Percentiles rank a stretch among this genome's conserved stretches.
Conservation (phyloP, 2,329 filamentous ascomycete genomes). For the Pestalotiopsis sp. region DNA sequence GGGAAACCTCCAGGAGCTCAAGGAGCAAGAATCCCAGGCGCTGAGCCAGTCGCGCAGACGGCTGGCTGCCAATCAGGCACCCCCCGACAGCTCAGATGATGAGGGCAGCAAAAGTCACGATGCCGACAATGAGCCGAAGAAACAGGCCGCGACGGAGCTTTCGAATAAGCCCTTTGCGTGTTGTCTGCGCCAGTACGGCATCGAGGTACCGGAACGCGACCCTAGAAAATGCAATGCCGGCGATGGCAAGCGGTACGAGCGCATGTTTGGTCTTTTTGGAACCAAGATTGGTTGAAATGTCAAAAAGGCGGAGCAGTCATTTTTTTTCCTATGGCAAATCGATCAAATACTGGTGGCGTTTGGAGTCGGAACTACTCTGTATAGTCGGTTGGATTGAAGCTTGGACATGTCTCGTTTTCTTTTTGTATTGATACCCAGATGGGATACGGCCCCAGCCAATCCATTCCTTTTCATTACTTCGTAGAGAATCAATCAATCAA, state of each 20-base stretch:
- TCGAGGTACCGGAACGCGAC: conserved; percentile 47
- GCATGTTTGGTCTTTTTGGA: conserved; percentile 66
- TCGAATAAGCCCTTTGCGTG: conserved; percentile 68
- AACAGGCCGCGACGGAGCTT: conserved; percentile 23
- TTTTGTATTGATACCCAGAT: no score
- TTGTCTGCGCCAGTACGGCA: conserved; percentile 73
- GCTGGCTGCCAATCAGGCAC: conserved; percentile 31
- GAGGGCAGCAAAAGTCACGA: neutral
- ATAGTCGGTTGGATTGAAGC: no score
- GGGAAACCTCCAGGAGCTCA: conserved; percentile 81
- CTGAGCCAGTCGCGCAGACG: conserved; percentile 27
- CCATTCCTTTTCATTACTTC: no score
- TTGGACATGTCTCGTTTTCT: no score
- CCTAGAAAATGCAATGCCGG: conserved; percentile 47
- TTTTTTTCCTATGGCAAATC: no score
- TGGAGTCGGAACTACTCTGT: no score
- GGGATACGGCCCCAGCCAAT: no score
- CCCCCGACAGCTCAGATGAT: conserved; percentile 39
- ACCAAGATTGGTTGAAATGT: conserved; percentile 52
- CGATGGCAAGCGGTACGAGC: conserved; percentile 57
- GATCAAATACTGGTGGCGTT: no score
- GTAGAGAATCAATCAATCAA: no score
- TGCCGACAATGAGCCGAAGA: neutral
- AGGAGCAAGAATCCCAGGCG: conserved; percentile 40
- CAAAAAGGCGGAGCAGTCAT: neutral